phyloP scores from a whole-genome alignment of 805 yeast species.

The Candida taoyuanica region DNA sequence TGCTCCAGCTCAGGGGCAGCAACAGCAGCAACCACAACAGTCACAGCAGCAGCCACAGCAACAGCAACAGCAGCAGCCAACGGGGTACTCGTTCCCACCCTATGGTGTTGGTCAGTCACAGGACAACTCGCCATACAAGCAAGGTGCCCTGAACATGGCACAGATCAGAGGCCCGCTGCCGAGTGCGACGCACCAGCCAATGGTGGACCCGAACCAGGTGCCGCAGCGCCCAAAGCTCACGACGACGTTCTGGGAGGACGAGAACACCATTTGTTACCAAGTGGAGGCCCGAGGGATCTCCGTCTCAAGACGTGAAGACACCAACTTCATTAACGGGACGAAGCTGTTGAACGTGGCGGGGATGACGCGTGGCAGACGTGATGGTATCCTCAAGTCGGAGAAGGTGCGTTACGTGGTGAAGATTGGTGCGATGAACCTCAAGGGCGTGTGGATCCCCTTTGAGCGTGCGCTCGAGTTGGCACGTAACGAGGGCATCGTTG shows the following conservation, averaged over 20 bases:
- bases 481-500: slow-evolving; percentile 60
- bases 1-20: slow-evolving; percentile 1
- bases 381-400: slow-evolving; percentile 63
- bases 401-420: slow-evolving; percentile 66
- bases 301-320: slow-evolving; percentile 66
- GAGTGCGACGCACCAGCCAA: slow-evolving; percentile 17
- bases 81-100: slow-evolving; percentile 14
- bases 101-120: slow-evolving; percentile 11
- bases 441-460: slow-evolving; percentile 75
- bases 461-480: slow-evolving; percentile 68
- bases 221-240: slow-evolving; percentile 51
- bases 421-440: slow-evolving; percentile 71
- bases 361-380: slow-evolving; percentile 70
- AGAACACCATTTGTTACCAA: slow-evolving; percentile 65
- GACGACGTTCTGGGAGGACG: slow-evolving; percentile 76
- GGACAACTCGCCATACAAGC: slow-evolving; percentile 11
- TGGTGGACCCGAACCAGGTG: slow-evolving; percentile 25
- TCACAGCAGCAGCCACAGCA: neutral
- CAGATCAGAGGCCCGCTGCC: slow-evolving; percentile 16
- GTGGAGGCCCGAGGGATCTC: slow-evolving; percentile 66
- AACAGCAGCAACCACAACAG: neutral
- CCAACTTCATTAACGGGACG: slow-evolving; percentile 70
- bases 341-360: slow-evolving; percentile 64
- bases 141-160: slow-evolving; percentile 15
- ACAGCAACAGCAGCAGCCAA: slow-evolving; percentile 1